Base-by-base conservation (phyloP, 2,329 filamentous ascomycete species). In the Colletotrichum eremochloae region DNA sequence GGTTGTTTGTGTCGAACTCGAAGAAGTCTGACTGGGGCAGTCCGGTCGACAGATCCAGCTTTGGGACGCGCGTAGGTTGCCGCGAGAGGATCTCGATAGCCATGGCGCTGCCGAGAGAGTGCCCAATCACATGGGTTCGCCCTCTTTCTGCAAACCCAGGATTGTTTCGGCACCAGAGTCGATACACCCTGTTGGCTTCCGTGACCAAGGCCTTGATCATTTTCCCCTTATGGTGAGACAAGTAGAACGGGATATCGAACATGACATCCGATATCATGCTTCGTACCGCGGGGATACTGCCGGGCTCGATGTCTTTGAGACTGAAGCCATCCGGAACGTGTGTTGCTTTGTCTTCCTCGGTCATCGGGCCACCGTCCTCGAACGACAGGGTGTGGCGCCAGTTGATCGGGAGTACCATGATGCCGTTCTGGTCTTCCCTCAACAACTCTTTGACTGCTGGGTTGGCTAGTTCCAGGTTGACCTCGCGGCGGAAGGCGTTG, bases 221-320 rank as follows among this genome's bases (percentile, higher is more conserved):
- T 81, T 95, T 97, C 5, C 92, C 90, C 78, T 98, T 97, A 82
- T 98, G 96, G 71, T 97, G 93, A 0, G 96, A 98, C 83, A 99
- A 92, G 83, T 98, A 99, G 80, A 97, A 98, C 0, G 96, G 96
- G 62, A 99, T 96, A 80, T 99, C 96, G 62, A 98, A 92, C 94
- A 99, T 98, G 76, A 99, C 94, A 80, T 99, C 96, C 53, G 94
- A 97, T 73, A 99, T 97, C 79, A 99, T 91, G 78, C 93, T 94
- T 57, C 96, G 92, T n/a, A 99, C 93, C 0, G 94, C 95, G 0
- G 96, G 95, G 40, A 99, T 94, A 0, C 94, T 96, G 53, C 92
- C 89, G 1, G 95, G 95, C 6, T 97, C 97, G 75, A 99, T 98
- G 76, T 98, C 95, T 76, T 95, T 93, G 18, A 99, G 86, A 0